These are phyloP conservation scores for Metschnikowia similis DNA, from an alignment of 805 yeast species.

Conservation along the genomic window DNA sequence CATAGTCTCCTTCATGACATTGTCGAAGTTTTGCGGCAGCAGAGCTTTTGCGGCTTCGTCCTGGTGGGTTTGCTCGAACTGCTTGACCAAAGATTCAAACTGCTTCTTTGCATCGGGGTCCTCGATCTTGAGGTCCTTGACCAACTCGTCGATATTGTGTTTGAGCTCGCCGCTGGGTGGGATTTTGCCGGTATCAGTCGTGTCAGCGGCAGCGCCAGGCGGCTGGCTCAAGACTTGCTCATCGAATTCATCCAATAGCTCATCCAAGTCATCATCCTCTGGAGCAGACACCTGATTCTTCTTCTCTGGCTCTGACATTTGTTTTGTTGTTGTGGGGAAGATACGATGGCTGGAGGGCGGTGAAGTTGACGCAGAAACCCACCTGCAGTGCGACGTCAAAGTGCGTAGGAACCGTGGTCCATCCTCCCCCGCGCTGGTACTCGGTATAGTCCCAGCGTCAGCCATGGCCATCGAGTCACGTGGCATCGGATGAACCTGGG, in stretches of 20 bases:
- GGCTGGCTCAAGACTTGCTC: slow-evolving; percentile 63
- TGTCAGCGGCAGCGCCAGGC: slow-evolving; percentile 43
- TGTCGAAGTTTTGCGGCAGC: slow-evolving; percentile 51
- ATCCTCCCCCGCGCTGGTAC: not conserved
- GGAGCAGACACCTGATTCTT: slow-evolving; percentile 6
- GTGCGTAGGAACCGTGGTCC: slow-evolving; percentile 2
- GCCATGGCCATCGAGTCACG: too few species aligned
- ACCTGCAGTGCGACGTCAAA: not conserved
- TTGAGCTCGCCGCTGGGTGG: slow-evolving; percentile 32
- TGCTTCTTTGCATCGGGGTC: slow-evolving; percentile 51
- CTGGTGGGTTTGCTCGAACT: slow-evolving; percentile 34
- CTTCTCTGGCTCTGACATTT: not conserved
- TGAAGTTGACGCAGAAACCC: slow-evolving; percentile 1
- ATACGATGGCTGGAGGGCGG: not conserved
- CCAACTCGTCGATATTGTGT: slow-evolving; percentile 37
- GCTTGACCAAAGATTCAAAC: slow-evolving; percentile 46
- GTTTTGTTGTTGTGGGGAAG: not conserved
- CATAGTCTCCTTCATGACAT: slow-evolving; percentile 75
- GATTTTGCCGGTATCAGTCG: slow-evolving; percentile 14
- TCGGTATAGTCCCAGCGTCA: not conserved
- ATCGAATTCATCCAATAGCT: slow-evolving; percentile 79
- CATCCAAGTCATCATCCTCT: slow-evolving; percentile 71
- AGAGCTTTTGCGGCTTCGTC: slow-evolving; percentile 28
- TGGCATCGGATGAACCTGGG: too few species aligned
- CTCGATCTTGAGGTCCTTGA: slow-evolving; percentile 45